phyloP scores from a whole-genome alignment of 768 basidiomycete species.

The Tephrocybe sp. region DNA sequence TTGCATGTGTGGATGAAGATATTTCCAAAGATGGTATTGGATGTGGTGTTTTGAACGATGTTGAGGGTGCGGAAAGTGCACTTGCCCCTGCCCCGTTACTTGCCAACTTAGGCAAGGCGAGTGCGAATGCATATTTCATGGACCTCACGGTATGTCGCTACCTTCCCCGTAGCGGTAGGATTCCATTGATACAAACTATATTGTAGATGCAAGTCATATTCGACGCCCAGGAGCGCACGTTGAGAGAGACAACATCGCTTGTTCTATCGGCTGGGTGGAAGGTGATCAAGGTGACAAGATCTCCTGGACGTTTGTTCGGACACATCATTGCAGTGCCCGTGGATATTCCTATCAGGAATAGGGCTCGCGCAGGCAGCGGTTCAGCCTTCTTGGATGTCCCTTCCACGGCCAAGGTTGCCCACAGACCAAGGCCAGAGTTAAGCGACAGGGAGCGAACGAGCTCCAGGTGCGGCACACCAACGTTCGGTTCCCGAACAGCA shows the following conservation, averaged over 20 bases:
- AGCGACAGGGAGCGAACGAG: conserved; percentile 42
- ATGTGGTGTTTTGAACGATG: conserved; percentile 30
- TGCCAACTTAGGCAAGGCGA: conserved; percentile 74
- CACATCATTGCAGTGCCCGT: conserved; percentile 69
- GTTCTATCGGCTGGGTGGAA: conserved; percentile 63
- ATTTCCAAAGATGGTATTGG: conserved; percentile 17
- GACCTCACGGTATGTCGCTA: conserved; percentile 57
- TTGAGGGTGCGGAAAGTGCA: conserved; percentile 53
- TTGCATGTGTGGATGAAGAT: conserved; percentile 63
- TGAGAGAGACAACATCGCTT: conserved; percentile 60
- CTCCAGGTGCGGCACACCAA: conserved; percentile 61
- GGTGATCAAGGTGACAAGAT: conserved; percentile 51
- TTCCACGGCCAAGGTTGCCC: neutral
- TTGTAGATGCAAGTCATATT: conserved; percentile 70
- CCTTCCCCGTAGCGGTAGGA: neutral
- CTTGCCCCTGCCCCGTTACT: conserved; percentile 64
- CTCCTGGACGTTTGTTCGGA: conserved; percentile 67
- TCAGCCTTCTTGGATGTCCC: conserved; percentile 25
- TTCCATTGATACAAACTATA: no score
- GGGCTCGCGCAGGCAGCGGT: conserved; percentile 22
- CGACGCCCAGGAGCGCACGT: conserved; percentile 69
- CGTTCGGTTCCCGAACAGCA: conserved; percentile 55
- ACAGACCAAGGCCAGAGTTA: conserved; percentile 22
- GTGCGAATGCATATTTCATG: conserved; percentile 68
- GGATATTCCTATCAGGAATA: conserved; percentile 39